These are phyloP conservation scores for Agarophyton chilense DNA, from an alignment of 23 red algal species.

Conservation along the genomic window DNA sequence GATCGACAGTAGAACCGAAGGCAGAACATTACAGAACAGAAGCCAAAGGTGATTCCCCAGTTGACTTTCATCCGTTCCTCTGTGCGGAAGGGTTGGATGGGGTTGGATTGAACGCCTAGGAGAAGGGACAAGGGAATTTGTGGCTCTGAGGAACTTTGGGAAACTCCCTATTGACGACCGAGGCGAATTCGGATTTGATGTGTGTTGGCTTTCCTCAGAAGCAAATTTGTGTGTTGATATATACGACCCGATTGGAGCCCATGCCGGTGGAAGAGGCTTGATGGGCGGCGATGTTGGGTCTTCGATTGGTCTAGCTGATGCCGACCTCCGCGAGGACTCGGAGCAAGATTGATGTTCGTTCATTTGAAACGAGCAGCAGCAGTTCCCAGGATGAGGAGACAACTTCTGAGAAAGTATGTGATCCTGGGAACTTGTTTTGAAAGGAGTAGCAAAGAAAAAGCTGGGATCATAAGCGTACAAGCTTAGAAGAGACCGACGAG, in stretches of 20 bases:
- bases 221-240: neutral
- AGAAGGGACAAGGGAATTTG: neutral
- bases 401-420: neutral
- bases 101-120: neutral
- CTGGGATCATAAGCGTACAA: neutral
- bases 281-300: neutral
- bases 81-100: neutral
- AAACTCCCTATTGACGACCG: neutral
- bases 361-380: neutral
- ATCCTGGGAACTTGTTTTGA: neutral
- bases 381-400: neutral
- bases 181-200: constrained; percentile 2
- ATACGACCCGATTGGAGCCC: neutral
- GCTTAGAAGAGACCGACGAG: neutral
- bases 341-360: neutral
- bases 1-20: constrained; percentile 16
- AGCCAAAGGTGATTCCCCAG: neutral
- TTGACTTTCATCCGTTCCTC: neutral
- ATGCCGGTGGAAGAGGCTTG: neutral
- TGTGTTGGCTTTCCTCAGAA: neutral
- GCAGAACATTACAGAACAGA: constrained; percentile 18
- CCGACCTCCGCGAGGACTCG: neutral
- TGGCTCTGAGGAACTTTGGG: neutral
- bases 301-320: neutral
- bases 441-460: neutral